A percentile compares a stretch with the other conserved stretches of the same genome.
Conservation (phyloP, 225 moss, liverwort and hornwort species). For the Polytrichum formosum region DNA sequence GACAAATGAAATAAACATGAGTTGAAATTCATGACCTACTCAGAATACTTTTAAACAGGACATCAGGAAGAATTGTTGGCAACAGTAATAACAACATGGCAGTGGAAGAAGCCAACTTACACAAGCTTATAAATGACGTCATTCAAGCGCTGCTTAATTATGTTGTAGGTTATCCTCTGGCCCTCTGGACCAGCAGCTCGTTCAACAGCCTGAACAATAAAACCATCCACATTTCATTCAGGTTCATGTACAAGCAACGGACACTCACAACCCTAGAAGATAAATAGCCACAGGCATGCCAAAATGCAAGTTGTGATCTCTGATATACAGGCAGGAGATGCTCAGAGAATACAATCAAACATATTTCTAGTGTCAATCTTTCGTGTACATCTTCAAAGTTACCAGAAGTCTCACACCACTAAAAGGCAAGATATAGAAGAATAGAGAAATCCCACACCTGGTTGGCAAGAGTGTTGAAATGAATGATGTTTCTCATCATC, state of each 20-base stretch:
- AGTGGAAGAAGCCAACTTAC: constrained; percentile 30
- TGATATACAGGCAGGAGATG: too few species aligned
- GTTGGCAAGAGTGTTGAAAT: constrained; percentile 77
- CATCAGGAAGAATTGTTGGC: too few species aligned
- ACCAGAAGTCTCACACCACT: too few species aligned
- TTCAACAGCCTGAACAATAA: constrained; percentile 74
- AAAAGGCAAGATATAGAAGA: too few species aligned
- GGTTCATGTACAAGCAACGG: background rate
- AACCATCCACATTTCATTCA: too few species aligned
- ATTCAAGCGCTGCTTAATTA: constrained; percentile 84
- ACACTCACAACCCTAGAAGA: background rate
- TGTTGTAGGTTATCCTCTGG: constrained; percentile 83
- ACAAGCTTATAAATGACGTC: constrained; percentile 86
- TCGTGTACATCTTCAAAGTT: too few species aligned
- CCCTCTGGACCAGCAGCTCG: constrained; percentile 90
- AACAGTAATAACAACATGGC: background rate
- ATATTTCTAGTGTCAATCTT: too few species aligned
- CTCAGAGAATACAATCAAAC: too few species aligned
- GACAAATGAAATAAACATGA: background rate
- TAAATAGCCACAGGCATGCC: too few species aligned
- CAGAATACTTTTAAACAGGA: too few species aligned
- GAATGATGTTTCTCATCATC: constrained; percentile 98
- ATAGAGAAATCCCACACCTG: constrained; percentile 37
- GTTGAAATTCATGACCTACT: too few species aligned
- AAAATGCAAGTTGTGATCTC: too few species aligned